Base-by-base conservation (phyloP, 2,329 filamentous ascomycete species). In the Trichophyton equinum region DNA sequence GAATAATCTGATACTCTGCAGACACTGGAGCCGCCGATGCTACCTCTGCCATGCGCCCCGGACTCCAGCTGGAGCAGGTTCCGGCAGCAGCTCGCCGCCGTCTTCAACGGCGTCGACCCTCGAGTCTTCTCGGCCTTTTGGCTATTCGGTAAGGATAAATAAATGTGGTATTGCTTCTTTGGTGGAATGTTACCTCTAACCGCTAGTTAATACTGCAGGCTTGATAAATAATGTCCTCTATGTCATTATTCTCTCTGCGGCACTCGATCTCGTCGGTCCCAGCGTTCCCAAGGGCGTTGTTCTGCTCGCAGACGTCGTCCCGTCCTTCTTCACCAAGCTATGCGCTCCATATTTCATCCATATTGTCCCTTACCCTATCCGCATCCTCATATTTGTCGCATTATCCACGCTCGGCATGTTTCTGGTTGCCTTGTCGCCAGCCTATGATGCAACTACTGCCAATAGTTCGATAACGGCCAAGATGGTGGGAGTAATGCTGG, bases 161-260 rank as follows among this genome's bases (percentile, higher is more conserved):
- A n/a, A 20, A 59, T 22, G 42, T n/a, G 6, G 5, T n/a, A 1
- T 18, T 36, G 30, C 18, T 18, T 7, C 13, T 27, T 4, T 22
- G 4, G 22, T 11, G 25, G 20, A 51, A 11, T 1, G 25, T 15
- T 27, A 6, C 58, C 4, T 4, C 40, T 36, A 40, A n/a, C 13
- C 11, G 42, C 5, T 30, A 2, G 27, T 20, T 1, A n/a, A 13
- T 53, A 20, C n/a, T 18, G n/a, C n/a, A 92, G 89, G 89, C 59
- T 78, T 94, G 18, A 94, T 97, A 72, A 97, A 99, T 76, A 97
- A 97, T 77, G 89, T 97, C 67, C 87, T 96, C 76, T 97, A 96
- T 75, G 92, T 97, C 61, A 89, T 97, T 73, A 94, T 97, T 71
- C 87, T 99, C 69, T 95, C 91, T 33, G 89, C 94, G 40, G 94